These are phyloP conservation scores for Polysphondylium violaceum DNA, from an alignment of 78 protist species.

Conservation along the genomic window DNA sequence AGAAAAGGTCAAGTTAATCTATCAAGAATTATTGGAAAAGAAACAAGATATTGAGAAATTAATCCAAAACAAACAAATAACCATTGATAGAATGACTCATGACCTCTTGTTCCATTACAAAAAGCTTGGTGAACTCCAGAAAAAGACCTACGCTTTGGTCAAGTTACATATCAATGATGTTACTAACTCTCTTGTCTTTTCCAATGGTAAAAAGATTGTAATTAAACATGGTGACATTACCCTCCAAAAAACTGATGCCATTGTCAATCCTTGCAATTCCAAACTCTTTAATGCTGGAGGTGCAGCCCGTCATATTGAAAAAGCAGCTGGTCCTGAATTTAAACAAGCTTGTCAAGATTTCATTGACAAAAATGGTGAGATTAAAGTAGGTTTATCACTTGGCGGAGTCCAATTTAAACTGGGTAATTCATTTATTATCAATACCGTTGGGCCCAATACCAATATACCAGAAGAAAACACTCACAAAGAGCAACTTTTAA, in stretches of 20 bases:
- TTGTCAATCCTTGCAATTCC: slow-evolving; percentile 15
- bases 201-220: neutral
- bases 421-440: neutral
- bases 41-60: neutral
- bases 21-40: neutral
- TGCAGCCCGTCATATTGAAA: slow-evolving; percentile 5
- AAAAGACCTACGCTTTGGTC: neutral
- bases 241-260: neutral
- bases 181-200: neutral
- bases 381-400: neutral
- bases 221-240: neutral
- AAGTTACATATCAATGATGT: neutral
- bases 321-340: neutral
- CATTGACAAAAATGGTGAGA: neutral
- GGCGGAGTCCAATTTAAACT: neutral
- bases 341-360: neutral
- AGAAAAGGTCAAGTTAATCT: neutral
- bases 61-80: neutral
- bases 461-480: neutral
- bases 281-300: neutral
- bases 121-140: neutral
- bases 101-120: neutral
- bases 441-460: slow-evolving; percentile 1
- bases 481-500: neutral
- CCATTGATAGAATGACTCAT: neutral